Base-by-base conservation (phyloP, 371 early-diverging fungal genomes). In the Rhizomucor miehei region DNA sequence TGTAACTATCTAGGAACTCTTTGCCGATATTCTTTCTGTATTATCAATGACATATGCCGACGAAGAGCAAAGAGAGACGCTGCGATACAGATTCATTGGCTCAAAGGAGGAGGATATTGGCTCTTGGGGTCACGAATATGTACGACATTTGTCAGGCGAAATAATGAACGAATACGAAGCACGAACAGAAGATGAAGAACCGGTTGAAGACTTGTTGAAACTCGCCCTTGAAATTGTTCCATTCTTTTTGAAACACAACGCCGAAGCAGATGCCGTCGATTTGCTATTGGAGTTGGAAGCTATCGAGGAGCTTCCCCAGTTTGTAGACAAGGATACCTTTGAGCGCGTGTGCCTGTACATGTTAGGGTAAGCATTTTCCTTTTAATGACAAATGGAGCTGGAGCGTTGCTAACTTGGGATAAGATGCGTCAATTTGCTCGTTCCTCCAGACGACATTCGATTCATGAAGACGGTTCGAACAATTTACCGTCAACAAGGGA, bases 111-210 rank as follows among this genome's bases (percentile, higher is more conserved):
- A 89, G 58, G 84, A 87, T 47, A 88, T 88, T 45, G 94, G 93
- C 8, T 89, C 87, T 35, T 98, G 98, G 98, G 99, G 99, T n/a
- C 99, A 98, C 63, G 99, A 98, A 85, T 98, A 96, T 68, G 95
- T 97, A 59, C 87, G 92, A 60, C 97, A 98, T 64, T 67, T 97
- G 43, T 87, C 96, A n/a, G 77, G 85, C 56, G 98, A 97, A 75
- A 86, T 97, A 53, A 93, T 91, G 59, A 83, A 80, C 54, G 95
- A 95, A 69, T 93, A 89, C 57, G 65, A 69, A 49, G 65, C 72
- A n/a, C 82, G 86, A 48, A 57, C 75, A 46, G 88, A 87, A 57
- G 65, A 58, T 10, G 85, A 83, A 1, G 69, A 81, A 49, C 40
- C 69, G 1, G 81, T 82, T 5, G 83, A 87, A 11, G 82, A 92